phyloP scores from a whole-genome alignment of 2,329 filamentous ascomycete genomes.

The Apiospora sp. region DNA sequence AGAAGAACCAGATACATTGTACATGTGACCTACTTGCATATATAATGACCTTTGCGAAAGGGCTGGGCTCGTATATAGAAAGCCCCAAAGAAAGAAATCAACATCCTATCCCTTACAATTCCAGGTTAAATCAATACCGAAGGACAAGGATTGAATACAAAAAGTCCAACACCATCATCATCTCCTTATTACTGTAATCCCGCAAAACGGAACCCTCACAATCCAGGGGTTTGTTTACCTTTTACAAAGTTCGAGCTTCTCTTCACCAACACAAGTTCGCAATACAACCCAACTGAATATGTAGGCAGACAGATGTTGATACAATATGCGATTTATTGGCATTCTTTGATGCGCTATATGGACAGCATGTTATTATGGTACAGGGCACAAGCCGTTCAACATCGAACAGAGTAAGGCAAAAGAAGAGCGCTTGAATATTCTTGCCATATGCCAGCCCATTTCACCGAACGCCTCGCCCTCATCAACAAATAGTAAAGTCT shows the following conservation, averaged over 20 bases:
- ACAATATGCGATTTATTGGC: neutral
- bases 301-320: neutral
- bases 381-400: neutral
- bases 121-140: neutral
- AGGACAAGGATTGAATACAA: neutral
- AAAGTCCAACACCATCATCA: neutral
- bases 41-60: neutral
- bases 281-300: neutral
- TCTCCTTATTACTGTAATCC: neutral
- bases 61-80: neutral
- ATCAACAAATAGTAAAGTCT: neutral
- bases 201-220: too few relatives aligned
- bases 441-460: conserved; percentile 4
- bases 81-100: neutral
- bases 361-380: neutral
- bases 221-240: neutral
- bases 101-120: neutral
- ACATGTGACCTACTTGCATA: neutral
- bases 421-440: neutral
- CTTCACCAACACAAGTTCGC: neutral
- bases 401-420: conserved; percentile 1
- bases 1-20: neutral
- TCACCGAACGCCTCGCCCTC: conserved; percentile 24
- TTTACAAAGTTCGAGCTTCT: neutral
- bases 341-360: neutral